Percentiles rank a stretch among this genome's conserved stretches.
Conservation (phyloP, 1,284 basidiomycete genomes). For the Naganishia sp. region DNA sequence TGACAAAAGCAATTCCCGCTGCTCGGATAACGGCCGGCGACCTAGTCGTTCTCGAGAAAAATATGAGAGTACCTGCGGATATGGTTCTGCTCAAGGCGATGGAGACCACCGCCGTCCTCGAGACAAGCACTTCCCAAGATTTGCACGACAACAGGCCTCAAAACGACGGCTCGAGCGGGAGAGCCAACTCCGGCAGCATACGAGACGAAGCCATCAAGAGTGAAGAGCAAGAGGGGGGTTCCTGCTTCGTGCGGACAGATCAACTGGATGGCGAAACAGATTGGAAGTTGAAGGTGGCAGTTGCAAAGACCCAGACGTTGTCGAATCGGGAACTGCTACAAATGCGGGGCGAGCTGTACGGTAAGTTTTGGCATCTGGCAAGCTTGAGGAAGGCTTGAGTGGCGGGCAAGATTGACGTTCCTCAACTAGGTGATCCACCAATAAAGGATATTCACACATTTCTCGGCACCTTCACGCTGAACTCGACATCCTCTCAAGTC, state of each 20-base stretch:
- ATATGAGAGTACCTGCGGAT: conserved; percentile 94
- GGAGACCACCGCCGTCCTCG: conserved; percentile 47
- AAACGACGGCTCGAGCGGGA: too few species aligned
- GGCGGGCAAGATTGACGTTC: conserved; percentile 9
- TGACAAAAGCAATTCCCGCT: conserved; percentile 78
- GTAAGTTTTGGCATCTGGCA: conserved; percentile 53
- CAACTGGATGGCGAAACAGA: conserved; percentile 99
- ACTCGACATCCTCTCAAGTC: conserved; percentile 57
- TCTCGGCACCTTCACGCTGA: conserved; percentile 82
- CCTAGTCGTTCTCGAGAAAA: conserved; percentile 90
- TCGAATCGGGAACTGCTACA: conserved; percentile 67
- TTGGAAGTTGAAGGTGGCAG: conserved; percentile 94
- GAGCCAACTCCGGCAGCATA: too few species aligned
- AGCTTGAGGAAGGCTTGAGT: conserved; percentile 4
- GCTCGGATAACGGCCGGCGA: conserved; percentile 89
- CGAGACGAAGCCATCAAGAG: not conserved
- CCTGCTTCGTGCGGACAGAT: conserved; percentile 96
- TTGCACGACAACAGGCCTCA: too few species aligned
- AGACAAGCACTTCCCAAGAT: too few species aligned
- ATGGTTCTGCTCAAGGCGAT: conserved; percentile 85
- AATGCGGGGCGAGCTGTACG: conserved; percentile 81
- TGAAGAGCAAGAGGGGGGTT: conserved; percentile 64
- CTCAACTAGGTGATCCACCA: conserved; percentile 75
- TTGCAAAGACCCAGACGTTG: conserved; percentile 78
- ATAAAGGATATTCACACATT: conserved; percentile 97